Conservation (phyloP, 2,329 filamentous ascomycete genomes). For the Cordyceps tenuipes region DNA sequence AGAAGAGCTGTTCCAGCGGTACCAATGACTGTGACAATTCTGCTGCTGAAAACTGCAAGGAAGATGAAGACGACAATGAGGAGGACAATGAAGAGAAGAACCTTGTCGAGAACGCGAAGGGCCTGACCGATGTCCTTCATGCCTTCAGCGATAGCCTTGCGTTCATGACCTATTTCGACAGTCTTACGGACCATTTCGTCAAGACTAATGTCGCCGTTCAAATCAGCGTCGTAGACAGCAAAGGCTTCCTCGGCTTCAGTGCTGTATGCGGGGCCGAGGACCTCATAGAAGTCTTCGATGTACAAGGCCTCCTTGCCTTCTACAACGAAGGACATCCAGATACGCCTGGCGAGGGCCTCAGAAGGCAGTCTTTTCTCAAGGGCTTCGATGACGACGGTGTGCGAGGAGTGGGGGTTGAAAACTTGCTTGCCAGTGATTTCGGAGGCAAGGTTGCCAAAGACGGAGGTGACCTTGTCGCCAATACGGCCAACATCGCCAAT, state of each 20-base stretch:
- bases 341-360: constrained; percentile 84
- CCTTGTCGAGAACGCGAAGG: constrained; percentile 79
- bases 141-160: constrained; percentile 81
- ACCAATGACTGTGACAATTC: constrained; percentile 75
- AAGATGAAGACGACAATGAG: constrained; percentile 79
- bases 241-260: constrained; percentile 84
- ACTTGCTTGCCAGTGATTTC: constrained; percentile 95
- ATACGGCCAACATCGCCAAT: constrained; percentile 71
- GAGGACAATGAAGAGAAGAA: constrained; percentile 73
- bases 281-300: constrained; percentile 75
- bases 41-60: constrained; percentile 80
- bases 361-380: constrained; percentile 76
- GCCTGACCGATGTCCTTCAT: constrained; percentile 98
- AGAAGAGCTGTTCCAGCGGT: constrained; percentile 88
- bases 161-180: constrained; percentile 72
- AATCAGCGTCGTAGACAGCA: constrained; percentile 69
- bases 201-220: constrained; percentile 87
- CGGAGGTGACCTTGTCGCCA: constrained; percentile 88
- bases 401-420: constrained; percentile 84
- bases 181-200: constrained; percentile 92
- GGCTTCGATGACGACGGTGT: constrained; percentile 82
- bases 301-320: constrained; percentile 77
- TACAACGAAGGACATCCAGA: constrained; percentile 97
- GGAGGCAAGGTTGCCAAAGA: constrained; percentile 85
- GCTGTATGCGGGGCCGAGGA: constrained; percentile 67